Percentiles rank a stretch among this genome's conserved stretches.
Evolutionary conservation across 805 yeast species (phyloP).

Genomic region (Starmerella potacharoeniae): DNA sequence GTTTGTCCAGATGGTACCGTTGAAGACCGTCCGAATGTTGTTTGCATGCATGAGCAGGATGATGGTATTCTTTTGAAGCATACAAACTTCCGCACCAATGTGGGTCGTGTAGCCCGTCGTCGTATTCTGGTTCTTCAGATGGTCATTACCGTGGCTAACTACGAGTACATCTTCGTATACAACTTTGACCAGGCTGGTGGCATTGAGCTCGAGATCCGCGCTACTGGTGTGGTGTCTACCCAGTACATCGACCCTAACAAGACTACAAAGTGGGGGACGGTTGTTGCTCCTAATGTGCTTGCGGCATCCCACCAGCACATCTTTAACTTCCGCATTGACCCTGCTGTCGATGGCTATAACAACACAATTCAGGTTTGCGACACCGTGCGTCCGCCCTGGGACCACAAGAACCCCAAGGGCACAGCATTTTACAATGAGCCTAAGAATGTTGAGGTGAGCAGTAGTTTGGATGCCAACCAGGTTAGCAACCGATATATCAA

Average conservation of each 20-base stretch:
- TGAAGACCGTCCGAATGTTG: slow-evolving; percentile 50
- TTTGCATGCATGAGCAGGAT: slow-evolving; percentile 79
- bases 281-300: slow-evolving; percentile 66
- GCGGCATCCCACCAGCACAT: slow-evolving; percentile 81
- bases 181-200: slow-evolving; percentile 70
- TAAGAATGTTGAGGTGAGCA: slow-evolving; percentile 54
- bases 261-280: slow-evolving; percentile 59
- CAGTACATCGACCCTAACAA: slow-evolving; percentile 67
- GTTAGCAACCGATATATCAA: slow-evolving; percentile 62
- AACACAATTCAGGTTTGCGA: slow-evolving; percentile 68
- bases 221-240: slow-evolving; percentile 77
- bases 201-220: slow-evolving; percentile 67
- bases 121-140: slow-evolving; percentile 71
- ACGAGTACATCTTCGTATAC: slow-evolving; percentile 63
- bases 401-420: slow-evolving; percentile 50
- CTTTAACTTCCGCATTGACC: slow-evolving; percentile 67
- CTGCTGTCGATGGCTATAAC: slow-evolving; percentile 68
- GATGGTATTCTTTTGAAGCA: slow-evolving; percentile 69
- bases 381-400: slow-evolving; percentile 47
- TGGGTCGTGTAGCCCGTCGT: slow-evolving; percentile 62
- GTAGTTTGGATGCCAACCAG: slow-evolving; percentile 61
- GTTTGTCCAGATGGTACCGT: slow-evolving; percentile 51
- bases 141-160: slow-evolving; percentile 74
- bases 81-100: slow-evolving; percentile 63
- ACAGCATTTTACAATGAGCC: slow-evolving; percentile 59